Percentiles rank a stretch among this genome's conserved stretches.
Evolutionary conservation across 371 early-diverging fungal species (phyloP).

Genomic region (Mucor mucedo): DNA sequence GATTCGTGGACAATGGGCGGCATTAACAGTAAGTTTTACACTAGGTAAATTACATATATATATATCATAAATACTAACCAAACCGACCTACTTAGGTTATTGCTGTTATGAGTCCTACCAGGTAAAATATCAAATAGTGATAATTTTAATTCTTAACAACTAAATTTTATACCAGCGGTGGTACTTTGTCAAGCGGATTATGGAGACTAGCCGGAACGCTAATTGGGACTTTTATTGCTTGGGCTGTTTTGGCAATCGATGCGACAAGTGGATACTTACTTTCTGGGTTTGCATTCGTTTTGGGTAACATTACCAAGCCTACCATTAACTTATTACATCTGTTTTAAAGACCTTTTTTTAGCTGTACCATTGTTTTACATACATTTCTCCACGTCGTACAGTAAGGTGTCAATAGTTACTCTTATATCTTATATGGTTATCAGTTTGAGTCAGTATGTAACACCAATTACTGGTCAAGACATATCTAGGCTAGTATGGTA

Average conservation of each 20-base stretch:
- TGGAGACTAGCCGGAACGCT: conserved; percentile 59
- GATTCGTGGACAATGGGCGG: conserved; percentile 62
- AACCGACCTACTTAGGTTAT: conserved; percentile 22
- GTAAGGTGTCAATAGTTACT: conserved; percentile 40
- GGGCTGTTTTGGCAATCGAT: conserved; percentile 51
- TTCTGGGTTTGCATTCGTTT: conserved; percentile 52
- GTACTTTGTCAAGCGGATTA: conserved; percentile 50
- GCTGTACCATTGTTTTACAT: conserved; percentile 50
- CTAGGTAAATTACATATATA: not conserved
- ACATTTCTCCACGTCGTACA: conserved; percentile 45
- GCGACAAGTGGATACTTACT: conserved; percentile 49
- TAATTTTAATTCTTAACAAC: not conserved
- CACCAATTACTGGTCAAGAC: conserved; percentile 26
- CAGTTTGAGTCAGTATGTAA: conserved; percentile 36
- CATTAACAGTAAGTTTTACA: conserved; percentile 39
- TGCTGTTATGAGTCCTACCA: conserved; percentile 59
- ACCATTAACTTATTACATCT: not conserved
- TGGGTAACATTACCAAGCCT: conserved; percentile 40
- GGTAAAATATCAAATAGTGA: conserved; percentile 22
- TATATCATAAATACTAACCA: not conserved
- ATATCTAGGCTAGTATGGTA: conserved; percentile 45
- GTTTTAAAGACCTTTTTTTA: conserved; percentile 13
- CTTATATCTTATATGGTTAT: conserved; percentile 46
- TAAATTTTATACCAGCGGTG: conserved; percentile 38
- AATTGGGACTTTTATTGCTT: conserved; percentile 50